Evolutionary conservation across 2,329 filamentous ascomycete species (phyloP).

Genomic region (Mycosphaerella sp.): DNA sequence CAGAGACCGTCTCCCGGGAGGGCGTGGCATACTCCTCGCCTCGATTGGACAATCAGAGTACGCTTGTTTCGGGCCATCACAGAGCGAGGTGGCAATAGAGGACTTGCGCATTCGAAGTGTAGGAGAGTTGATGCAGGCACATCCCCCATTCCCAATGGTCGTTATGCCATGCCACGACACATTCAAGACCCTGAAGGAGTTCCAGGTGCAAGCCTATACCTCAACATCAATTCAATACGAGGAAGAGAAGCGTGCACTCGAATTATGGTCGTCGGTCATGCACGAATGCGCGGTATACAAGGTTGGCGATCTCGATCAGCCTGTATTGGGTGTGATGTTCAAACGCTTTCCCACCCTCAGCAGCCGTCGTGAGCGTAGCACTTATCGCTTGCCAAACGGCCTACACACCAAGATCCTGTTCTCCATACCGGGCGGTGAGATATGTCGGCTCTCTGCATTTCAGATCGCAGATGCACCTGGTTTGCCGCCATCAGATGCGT

Average conservation of each 20-base stretch:
- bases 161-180: conserved; percentile 12
- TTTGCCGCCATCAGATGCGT: conserved; percentile 15
- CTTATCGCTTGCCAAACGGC: conserved; percentile 1
- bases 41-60: conserved; percentile 13
- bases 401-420: conserved; percentile 2
- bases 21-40: conserved; percentile 6
- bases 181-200: conserved; percentile 16
- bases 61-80: conserved; percentile 6
- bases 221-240: not conserved
- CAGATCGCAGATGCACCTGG: conserved; percentile 6
- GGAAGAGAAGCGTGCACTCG: conserved; percentile 10
- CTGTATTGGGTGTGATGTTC: conserved; percentile 17
- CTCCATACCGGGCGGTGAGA: not conserved
- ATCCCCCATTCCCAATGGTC: conserved; percentile 13
- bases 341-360: not conserved
- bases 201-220: conserved; percentile 6
- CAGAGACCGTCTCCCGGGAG: conserved; percentile 14
- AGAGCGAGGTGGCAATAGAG: not conserved
- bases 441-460: not conserved
- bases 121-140: not conserved
- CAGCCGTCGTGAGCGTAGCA: conserved; percentile 2
- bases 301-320: not conserved
- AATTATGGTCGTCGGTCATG: conserved; percentile 3
- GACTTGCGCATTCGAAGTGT: not conserved
- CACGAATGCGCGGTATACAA: conserved; percentile 2